These are phyloP conservation scores for Alternaria sp. DNA, from an alignment of 2,329 filamentous ascomycete species.

Conservation along the genomic window DNA sequence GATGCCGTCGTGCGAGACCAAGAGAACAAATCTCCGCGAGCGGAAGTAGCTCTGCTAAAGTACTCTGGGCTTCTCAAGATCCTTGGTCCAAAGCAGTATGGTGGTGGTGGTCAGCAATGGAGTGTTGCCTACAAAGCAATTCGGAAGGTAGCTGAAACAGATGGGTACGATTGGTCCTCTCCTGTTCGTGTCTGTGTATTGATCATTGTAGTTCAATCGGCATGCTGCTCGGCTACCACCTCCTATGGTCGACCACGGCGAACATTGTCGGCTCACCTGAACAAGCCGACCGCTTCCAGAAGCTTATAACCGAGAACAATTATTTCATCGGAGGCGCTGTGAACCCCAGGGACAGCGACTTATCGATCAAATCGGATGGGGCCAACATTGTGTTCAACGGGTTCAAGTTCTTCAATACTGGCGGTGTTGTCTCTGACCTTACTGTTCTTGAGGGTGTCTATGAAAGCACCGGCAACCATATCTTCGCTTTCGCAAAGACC, in stretches of 20 bases:
- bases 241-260: constrained; percentile 69
- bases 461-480: constrained; percentile 66
- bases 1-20: constrained; percentile 60
- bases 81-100: constrained; percentile 60
- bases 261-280: constrained; percentile 67
- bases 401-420: constrained; percentile 72
- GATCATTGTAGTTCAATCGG: constrained; percentile 59
- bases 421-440: constrained; percentile 71
- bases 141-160: constrained; percentile 69
- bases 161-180: constrained; percentile 57
- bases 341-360: constrained; percentile 70
- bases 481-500: constrained; percentile 69
- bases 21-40: constrained; percentile 61
- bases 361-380: constrained; percentile 64
- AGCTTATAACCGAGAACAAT: constrained; percentile 69
- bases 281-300: constrained; percentile 65
- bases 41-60: constrained; percentile 62
- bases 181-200: background rate
- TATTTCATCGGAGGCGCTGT: constrained; percentile 72
- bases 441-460: constrained; percentile 71
- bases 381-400: constrained; percentile 67
- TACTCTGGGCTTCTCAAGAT: constrained; percentile 60
- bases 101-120: constrained; percentile 63
- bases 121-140: constrained; percentile 66
- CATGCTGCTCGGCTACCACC: constrained; percentile 71